Evolutionary conservation across 2,329 filamentous ascomycete genomes (phyloP).

Genomic region (Verticillium tricorpus): DNA sequence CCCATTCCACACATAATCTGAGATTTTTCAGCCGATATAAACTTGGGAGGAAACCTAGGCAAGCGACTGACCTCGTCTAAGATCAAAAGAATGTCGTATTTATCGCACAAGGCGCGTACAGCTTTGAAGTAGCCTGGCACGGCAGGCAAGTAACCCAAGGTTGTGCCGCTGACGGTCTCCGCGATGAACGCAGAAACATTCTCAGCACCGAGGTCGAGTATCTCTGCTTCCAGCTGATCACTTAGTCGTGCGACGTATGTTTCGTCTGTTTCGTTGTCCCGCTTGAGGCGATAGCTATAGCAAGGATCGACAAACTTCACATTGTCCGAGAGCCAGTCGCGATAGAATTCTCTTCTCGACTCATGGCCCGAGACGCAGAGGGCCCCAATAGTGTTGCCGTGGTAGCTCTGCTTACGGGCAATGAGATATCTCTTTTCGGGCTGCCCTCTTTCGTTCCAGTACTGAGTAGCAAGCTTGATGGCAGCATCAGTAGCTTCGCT

Average conservation of each 20-base stretch:
- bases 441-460: conserved; percentile 33
- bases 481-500: conserved; percentile 37
- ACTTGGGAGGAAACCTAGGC: no score
- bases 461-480: conserved; percentile 37
- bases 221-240: conserved; percentile 35
- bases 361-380: conserved; percentile 31
- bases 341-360: conserved; percentile 18
- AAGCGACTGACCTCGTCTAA: no score
- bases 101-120: conserved; percentile 47
- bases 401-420: conserved; percentile 38
- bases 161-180: conserved; percentile 42
- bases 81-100: conserved; percentile 40
- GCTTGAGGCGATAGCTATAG: no score
- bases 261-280: no score
- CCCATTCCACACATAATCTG: no score
- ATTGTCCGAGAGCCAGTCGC: conserved; percentile 2
- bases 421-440: conserved; percentile 34
- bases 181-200: conserved; percentile 44
- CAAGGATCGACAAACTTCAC: not conserved
- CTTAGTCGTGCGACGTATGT: no score
- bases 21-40: no score
- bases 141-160: conserved; percentile 45
- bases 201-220: conserved; percentile 36
- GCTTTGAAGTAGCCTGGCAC: conserved; percentile 48
- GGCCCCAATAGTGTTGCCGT: conserved; percentile 43